Percentiles rank a stretch among this genome's conserved stretches.
These are phyloP conservation scores for Coniferiporia sulphurascens DNA, from an alignment of 1,284 basidiomycete species.

Conservation along the genomic window DNA sequence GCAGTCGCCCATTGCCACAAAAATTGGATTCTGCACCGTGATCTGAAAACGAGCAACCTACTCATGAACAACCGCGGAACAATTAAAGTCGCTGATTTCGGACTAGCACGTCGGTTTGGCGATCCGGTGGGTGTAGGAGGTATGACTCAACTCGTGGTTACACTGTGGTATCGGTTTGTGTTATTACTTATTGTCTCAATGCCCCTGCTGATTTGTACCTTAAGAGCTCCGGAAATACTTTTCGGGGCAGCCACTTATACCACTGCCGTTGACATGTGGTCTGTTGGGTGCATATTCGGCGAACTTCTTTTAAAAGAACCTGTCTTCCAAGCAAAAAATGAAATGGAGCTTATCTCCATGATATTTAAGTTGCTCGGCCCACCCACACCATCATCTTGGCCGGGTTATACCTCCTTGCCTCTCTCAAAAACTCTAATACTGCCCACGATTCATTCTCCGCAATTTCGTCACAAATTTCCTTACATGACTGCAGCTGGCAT, in stretches of 20 bases:
- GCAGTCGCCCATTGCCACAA: conserved; percentile 90
- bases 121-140: conserved; percentile 91
- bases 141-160: conserved; percentile 96
- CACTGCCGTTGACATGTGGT: conserved; percentile 98
- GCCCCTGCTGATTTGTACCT: conserved; percentile 17
- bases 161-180: conserved; percentile 94
- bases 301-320: conserved; percentile 93
- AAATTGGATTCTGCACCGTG: conserved; percentile 97
- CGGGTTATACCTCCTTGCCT: conserved; percentile 74
- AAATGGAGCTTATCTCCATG: conserved; percentile 89
- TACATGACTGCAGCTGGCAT: conserved; percentile 81
- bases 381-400: conserved; percentile 85
- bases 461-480: conserved; percentile 74
- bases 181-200: conserved; percentile 19
- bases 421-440: conserved; percentile 76
- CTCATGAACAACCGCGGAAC: conserved; percentile 98
- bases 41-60: conserved; percentile 96
- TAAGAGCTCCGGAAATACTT: conserved; percentile 91
- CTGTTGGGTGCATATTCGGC: conserved; percentile 98
- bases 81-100: conserved; percentile 99
- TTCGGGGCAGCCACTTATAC: conserved; percentile 91
- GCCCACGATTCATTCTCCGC: conserved; percentile 69
- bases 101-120: conserved; percentile 90
- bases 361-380: conserved; percentile 92
- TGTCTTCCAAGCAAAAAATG: conserved; percentile 92